Percentiles rank a stretch among this genome's conserved stretches.
These are phyloP conservation scores for Fusarium buxicola DNA, from an alignment of 2,329 filamentous ascomycete species.

Conservation along the genomic window DNA sequence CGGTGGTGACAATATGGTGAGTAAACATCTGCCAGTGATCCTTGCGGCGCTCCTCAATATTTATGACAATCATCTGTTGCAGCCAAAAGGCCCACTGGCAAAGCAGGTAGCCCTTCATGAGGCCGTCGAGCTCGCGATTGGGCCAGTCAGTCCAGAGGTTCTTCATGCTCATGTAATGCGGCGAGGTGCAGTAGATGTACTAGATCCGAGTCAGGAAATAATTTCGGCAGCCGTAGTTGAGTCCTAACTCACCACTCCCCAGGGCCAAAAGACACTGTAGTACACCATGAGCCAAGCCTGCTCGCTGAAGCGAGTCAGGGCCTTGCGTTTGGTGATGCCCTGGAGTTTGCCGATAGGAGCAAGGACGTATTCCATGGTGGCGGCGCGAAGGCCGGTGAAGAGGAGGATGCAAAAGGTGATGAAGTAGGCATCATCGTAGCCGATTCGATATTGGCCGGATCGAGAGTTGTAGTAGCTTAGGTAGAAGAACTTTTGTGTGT, in stretches of 20 bases:
- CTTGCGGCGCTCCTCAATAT: constrained; percentile 94
- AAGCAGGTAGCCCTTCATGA: constrained; percentile 90
- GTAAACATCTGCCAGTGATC: constrained; percentile 97
- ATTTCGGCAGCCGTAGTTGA: not conserved
- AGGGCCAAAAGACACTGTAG: constrained; percentile 81
- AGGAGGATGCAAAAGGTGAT: constrained; percentile 84
- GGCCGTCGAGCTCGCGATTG: constrained; percentile 75
- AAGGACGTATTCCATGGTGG: constrained; percentile 87
- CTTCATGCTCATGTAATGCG: constrained; percentile 80
- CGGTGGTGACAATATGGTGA: constrained; percentile 91
- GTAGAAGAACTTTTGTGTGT: constrained; percentile 89
- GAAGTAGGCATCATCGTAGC: constrained; percentile 83
- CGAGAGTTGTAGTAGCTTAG: constrained; percentile 83
- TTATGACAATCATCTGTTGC: constrained; percentile 92
- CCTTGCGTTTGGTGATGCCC: constrained; percentile 82
- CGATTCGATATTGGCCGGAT: constrained; percentile 78
- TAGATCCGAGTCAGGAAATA: constrained; percentile 51
- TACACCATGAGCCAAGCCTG: constrained; percentile 93
- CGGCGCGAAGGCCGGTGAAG: constrained; percentile 87
- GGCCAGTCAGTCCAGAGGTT: constrained; percentile 91
- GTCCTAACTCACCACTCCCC: constrained; percentile 77
- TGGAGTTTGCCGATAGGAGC: constrained; percentile 78
- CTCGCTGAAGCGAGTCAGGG: constrained; percentile 86
- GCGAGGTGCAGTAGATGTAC: constrained; percentile 84
- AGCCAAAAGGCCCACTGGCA: constrained; percentile 93